These are phyloP conservation scores for Salix purpurea DNA, from an alignment of 345 rosid genomes.

Conservation along the genomic window DNA sequence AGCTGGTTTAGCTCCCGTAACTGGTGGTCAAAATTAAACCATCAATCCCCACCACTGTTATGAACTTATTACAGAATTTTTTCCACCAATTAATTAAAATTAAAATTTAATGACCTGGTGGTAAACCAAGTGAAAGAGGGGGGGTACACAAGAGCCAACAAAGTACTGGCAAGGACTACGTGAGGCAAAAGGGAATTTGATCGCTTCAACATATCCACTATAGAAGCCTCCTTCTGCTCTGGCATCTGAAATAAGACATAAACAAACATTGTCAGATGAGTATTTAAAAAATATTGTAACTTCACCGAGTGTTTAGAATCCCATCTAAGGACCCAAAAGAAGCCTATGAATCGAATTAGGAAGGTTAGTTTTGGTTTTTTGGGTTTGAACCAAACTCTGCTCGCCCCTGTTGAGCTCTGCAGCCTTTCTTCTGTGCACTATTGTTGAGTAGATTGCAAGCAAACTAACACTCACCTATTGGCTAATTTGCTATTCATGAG, in stretches of 20 bases:
- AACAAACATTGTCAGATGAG: neutral
- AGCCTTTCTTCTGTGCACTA: too few species aligned
- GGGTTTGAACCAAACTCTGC: too few species aligned
- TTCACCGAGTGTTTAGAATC: neutral
- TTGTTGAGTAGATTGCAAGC: neutral
- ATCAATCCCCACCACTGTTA: neutral
- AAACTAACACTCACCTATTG: neutral
- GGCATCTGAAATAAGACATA: conserved; percentile 30
- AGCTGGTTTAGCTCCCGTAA: neutral
- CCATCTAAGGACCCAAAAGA: too few species aligned
- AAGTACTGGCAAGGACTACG: conserved; percentile 75
- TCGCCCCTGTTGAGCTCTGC: too few species aligned
- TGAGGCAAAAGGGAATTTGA: conserved; percentile 83
- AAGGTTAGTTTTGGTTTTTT: too few species aligned
- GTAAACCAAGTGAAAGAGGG: conserved; percentile 98
- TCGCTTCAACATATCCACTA: conserved; percentile 57
- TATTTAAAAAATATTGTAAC: neutral
- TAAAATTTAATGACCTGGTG: conserved; percentile 45
- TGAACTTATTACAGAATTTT: neutral
- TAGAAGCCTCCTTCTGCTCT: conserved; percentile 31
- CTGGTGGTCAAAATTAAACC: neutral
- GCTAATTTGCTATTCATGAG: neutral
- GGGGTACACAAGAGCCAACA: conserved; percentile 83
- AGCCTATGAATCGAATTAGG: too few species aligned
- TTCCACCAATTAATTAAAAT: neutral